phyloP scores from a whole-genome alignment of 2,329 filamentous ascomycete genomes.

The Elsinoe fawcettii region DNA sequence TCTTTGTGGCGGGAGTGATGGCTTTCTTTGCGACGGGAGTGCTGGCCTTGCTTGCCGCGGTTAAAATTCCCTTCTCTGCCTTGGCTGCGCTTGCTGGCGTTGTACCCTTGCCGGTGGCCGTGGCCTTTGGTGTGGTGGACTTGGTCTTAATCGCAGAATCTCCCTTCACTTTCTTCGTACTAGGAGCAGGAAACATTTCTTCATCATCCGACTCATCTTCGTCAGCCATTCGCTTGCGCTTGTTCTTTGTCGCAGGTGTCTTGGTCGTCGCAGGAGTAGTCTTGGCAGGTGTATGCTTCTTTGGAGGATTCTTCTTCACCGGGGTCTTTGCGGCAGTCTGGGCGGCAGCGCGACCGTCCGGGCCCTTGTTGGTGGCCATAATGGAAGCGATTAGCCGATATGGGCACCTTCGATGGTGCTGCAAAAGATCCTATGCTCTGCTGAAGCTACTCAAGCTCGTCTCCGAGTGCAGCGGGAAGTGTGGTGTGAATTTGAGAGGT shows the following conservation, averaged over 20 bases:
- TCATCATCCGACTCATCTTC: neutral
- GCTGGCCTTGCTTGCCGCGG: too few relatives aligned
- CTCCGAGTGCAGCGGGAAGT: neutral
- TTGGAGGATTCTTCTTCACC: neutral
- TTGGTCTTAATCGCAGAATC: neutral
- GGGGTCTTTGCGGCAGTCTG: neutral
- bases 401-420: too few relatives aligned
- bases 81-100: too few relatives aligned
- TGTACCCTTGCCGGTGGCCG: neutral
- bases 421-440: too few relatives aligned
- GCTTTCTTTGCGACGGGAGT: too few relatives aligned
- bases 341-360: neutral
- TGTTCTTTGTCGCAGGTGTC: neutral
- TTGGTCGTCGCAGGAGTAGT: neutral
- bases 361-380: neutral
- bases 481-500: neutral
- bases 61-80: too few relatives aligned
- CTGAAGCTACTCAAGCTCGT: too few relatives aligned
- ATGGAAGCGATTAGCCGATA: neutral
- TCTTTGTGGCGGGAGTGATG: neutral
- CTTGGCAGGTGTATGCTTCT: neutral
- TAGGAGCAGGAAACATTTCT: neutral
- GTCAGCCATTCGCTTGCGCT: neutral
- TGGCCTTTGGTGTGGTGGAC: neutral
- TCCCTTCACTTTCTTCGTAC: neutral